Evolutionary conservation across 2,329 filamentous ascomycete genomes (phyloP).

Genomic region (Elsinoe necatrix): DNA sequence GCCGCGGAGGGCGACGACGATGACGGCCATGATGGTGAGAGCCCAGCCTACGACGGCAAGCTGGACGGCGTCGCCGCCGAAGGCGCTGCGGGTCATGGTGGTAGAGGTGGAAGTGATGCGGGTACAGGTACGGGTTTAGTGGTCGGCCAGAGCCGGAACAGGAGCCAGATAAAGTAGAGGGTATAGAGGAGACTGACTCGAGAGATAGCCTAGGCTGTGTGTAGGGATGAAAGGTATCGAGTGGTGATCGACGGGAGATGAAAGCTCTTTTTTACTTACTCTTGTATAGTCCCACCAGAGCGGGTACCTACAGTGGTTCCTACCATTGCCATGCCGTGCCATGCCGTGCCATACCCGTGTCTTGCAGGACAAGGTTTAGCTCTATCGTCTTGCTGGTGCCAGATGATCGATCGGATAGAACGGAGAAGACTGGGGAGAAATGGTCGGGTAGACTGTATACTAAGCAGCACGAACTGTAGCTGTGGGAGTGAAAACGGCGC

Average conservation of each 20-base stretch:
- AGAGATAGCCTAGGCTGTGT: not conserved
- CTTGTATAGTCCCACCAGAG: not conserved
- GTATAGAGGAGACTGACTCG: not conserved
- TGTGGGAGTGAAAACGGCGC: not conserved
- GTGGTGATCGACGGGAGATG: not conserved
- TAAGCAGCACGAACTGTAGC: not conserved
- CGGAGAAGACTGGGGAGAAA: not conserved
- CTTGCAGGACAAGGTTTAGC: not conserved
- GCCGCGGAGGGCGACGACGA: constrained; percentile 7
- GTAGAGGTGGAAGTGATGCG: not conserved
- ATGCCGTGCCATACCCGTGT: not conserved
- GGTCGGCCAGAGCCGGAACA: not conserved
- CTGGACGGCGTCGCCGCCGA: not conserved
- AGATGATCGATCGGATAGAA: not conserved
- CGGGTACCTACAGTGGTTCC: not conserved
- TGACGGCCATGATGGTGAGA: constrained; percentile 1
- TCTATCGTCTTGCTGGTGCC: constrained; percentile 3
- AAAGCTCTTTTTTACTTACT: not conserved
- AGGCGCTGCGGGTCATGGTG: not conserved
- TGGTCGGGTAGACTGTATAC: constrained; percentile 1
- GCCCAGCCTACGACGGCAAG: constrained; percentile 5
- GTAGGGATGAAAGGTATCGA: not conserved
- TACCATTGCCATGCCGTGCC: not conserved
- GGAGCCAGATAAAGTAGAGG: not conserved
- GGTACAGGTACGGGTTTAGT: not conserved